Conservation (phyloP, 805 yeast species). For the Gaillardinia entomophila region DNA sequence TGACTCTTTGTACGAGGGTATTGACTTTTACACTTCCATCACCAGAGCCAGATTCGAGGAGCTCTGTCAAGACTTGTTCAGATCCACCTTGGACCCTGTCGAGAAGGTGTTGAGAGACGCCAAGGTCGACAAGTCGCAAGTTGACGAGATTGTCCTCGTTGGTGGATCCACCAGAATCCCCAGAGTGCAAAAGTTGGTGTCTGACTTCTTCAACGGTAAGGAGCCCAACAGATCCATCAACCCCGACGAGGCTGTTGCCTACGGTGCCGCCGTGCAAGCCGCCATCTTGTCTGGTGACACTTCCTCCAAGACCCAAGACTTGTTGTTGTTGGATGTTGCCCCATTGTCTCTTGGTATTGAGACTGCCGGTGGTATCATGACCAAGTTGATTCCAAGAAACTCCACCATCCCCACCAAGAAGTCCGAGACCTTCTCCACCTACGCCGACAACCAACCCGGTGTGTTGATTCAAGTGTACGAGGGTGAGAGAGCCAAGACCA, state of each 20-base stretch:
- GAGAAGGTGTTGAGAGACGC: conserved; percentile 92
- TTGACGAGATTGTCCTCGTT: conserved; percentile 88
- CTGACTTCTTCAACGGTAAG: conserved; percentile 96
- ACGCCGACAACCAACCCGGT: conserved; percentile 98
- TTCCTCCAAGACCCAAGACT: conserved; percentile 93
- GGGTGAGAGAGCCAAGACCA: conserved; percentile 97
- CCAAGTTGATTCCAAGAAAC: conserved; percentile 97
- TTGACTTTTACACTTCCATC: conserved; percentile 92
- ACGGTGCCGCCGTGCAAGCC: conserved; percentile 99
- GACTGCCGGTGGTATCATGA: conserved; percentile 99
- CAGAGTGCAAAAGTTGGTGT: conserved; percentile 89
- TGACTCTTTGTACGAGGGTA: conserved; percentile 91
- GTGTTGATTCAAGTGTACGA: conserved; percentile 94
- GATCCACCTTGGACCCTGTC: conserved; percentile 91
- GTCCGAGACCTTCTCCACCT: conserved; percentile 94
- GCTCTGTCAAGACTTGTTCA: conserved; percentile 88
- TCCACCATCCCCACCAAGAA: conserved; percentile 96
- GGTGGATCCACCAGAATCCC: conserved; percentile 99
- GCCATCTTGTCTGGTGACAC: conserved; percentile 95
- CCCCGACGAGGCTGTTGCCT: conserved; percentile 99
- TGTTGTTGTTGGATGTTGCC: conserved; percentile 92
- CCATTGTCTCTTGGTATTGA: conserved; percentile 97
- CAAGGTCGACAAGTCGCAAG: conserved; percentile 82
- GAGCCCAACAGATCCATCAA: conserved; percentile 95
- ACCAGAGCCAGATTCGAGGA: conserved; percentile 98